Evolutionary conservation across 768 basidiomycete species (phyloP).

Genomic region (Lactarius psammicola): DNA sequence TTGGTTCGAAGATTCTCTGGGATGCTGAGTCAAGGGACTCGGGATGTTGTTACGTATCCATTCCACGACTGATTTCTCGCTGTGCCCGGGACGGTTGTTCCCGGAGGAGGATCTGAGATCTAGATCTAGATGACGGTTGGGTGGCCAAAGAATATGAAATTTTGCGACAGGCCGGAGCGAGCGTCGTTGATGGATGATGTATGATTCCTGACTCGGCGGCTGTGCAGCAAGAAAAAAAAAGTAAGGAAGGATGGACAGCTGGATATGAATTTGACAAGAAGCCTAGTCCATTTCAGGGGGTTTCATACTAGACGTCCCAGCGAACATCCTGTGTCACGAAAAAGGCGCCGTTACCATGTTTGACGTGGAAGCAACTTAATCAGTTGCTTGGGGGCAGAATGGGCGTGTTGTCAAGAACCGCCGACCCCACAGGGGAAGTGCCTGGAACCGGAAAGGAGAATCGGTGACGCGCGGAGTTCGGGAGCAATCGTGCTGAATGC

Average conservation of each 20-base stretch:
- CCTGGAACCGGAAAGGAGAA: slow-evolving; percentile 24
- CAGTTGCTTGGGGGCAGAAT: slow-evolving; percentile 23
- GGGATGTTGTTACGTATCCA: slow-evolving; percentile 18
- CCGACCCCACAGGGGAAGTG: slow-evolving; percentile 29
- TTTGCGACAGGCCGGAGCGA: slow-evolving; percentile 15
- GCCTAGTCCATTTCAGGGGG: slow-evolving; percentile 20
- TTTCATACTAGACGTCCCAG: slow-evolving; percentile 13
- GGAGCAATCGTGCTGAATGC: slow-evolving; percentile 17
- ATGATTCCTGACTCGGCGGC: slow-evolving; percentile 20
- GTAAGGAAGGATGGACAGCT: slow-evolving; percentile 15
- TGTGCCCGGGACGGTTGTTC: slow-evolving; percentile 21
- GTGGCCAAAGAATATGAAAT: slow-evolving; percentile 26
- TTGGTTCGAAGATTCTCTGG: slow-evolving; percentile 22
- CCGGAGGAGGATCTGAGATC: slow-evolving; percentile 23
- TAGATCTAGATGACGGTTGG: slow-evolving; percentile 20
- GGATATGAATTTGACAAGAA: slow-evolving; percentile 22
- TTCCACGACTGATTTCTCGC: slow-evolving; percentile 20
- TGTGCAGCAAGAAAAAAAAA: slow-evolving; percentile 21
- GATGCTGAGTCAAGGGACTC: slow-evolving; percentile 17
- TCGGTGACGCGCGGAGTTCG: slow-evolving; percentile 28
- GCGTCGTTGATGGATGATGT: slow-evolving; percentile 24
- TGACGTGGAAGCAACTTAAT: slow-evolving; percentile 29
- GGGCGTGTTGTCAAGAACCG: slow-evolving; percentile 26
- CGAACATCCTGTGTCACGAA: slow-evolving; percentile 15
- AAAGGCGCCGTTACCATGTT: slow-evolving; percentile 22